These are phyloP conservation scores for Leptographium galeiforme DNA, from an alignment of 2,329 filamentous ascomycete genomes.

Conservation along the genomic window DNA sequence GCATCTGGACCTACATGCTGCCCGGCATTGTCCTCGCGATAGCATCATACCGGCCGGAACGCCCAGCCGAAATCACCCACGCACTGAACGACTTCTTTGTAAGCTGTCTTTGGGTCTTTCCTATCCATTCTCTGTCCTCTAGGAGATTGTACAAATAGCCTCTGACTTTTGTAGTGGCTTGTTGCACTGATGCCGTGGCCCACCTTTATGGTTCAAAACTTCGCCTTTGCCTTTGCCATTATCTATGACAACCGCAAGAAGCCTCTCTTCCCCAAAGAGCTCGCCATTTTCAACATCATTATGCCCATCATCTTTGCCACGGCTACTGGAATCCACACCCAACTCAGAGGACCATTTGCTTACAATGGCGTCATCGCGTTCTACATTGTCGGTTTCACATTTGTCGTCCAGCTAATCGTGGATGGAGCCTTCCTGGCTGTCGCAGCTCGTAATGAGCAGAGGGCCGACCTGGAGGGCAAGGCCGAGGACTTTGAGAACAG, in stretches of 20 bases:
- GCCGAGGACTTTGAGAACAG: not conserved
- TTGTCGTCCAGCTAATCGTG: conserved; percentile 4
- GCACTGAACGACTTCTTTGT: conserved; percentile 3
- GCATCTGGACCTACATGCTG: conserved; percentile 5
- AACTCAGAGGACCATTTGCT: conserved; percentile 1
- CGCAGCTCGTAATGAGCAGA: not conserved
- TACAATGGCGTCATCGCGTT: conserved; percentile 4
- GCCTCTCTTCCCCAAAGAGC: conserved; percentile 6
- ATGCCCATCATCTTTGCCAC: conserved; percentile 6
- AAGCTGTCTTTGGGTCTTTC: not conserved
- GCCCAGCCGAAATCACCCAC: conserved; percentile 1
- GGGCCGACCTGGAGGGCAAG: not conserved
- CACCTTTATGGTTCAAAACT: conserved; percentile 6
- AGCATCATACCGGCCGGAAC: conserved; percentile 2
- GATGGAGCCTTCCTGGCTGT: conserved; percentile 1
- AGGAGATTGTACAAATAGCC: not conserved
- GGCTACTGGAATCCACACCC: conserved; percentile 4
- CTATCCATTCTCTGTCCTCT: not conserved
- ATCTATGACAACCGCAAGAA: conserved; percentile 4
- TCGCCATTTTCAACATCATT: conserved; percentile 4
- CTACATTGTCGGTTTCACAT: conserved; percentile 3
- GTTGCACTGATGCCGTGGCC: conserved; percentile 6
- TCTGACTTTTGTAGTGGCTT: conserved; percentile 1
- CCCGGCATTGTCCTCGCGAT: conserved; percentile 5
- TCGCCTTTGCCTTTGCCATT: conserved; percentile 5